Evolutionary conservation across 805 yeast genomes (phyloP).

Genomic region (Saccharomyces mikatae): DNA sequence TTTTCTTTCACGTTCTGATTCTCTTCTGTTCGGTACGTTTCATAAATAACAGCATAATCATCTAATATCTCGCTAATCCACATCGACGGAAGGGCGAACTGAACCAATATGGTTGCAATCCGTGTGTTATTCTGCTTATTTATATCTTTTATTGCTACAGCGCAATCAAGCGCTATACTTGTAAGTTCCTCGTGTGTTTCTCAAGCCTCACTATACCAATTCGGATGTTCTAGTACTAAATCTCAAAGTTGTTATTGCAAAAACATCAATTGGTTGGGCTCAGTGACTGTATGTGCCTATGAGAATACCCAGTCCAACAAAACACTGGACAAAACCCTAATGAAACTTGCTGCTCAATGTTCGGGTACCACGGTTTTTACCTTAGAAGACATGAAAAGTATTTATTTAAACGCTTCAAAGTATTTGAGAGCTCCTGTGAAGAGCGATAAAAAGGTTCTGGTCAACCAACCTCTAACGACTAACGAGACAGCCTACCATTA

Average conservation of each 20-base stretch:
- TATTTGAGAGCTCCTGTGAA: slow-evolving; percentile 28
- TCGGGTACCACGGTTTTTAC: slow-evolving; percentile 18
- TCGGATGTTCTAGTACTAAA: not conserved
- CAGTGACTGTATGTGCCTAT: slow-evolving; percentile 37
- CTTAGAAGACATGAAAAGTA: slow-evolving; percentile 27
- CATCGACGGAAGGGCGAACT: not conserved
- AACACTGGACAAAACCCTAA: slow-evolving; percentile 33
- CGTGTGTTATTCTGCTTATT: not conserved
- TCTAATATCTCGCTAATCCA: not conserved
- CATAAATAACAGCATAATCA: not conserved
- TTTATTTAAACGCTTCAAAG: slow-evolving; percentile 31
- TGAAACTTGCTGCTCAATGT: slow-evolving; percentile 34
- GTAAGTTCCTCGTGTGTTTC: not conserved
- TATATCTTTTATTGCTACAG: not conserved
- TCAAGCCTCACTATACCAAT: not conserved
- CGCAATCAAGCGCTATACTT: not conserved
- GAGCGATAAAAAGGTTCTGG: slow-evolving; percentile 16
- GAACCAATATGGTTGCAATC: not conserved
- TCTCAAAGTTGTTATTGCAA: slow-evolving; percentile 33
- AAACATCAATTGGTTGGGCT: slow-evolving; percentile 38
- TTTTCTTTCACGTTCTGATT: not conserved
- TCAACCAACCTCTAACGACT: slow-evolving; percentile 30
- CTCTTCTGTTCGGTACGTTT: not conserved
- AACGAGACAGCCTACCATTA: slow-evolving; percentile 28
- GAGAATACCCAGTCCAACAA: slow-evolving; percentile 26